Evolutionary conservation across 75 land plant species (phyloP), one percentile per base, ranked within the genome.

Genomic region (Pinus albicaulis): DNA sequence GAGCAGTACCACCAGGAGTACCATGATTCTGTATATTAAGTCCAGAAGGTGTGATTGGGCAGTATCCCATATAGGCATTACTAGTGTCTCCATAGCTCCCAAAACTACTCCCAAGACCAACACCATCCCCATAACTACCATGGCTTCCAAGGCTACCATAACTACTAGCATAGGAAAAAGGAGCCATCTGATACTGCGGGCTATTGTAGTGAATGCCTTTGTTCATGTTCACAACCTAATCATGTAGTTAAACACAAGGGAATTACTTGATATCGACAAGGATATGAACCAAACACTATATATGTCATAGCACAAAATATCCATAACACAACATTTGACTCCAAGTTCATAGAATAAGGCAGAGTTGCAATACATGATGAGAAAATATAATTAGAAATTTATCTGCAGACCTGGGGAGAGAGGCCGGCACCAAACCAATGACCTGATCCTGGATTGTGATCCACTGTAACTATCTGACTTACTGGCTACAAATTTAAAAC

Each of bases 341-440:
- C 7, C 7, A 44, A 44, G 7, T 5, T 7, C 6, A 48, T 10
- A 10, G 53, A 10, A 44, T 59, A 59, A 20, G 64, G 64, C 24
- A 76, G 13, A 60, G 26, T 4, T 57, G 44, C 3, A 22, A 34
- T 58, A 36, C 48, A 77, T 56, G 64, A 55, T 13, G 23, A 56
- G 71, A 73, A 48, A 48, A 48, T 10, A 48, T 34, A 20, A 16
- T 16, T 64, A 64, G 36, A 64, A 64, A 16, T 17, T 64, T 31
- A 31, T 28, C 31, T 68, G 41, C 38, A 20, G 20, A 89, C 92
- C 87, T 89, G 93, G 70, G 98, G 98, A 72, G 98, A 95, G 60
- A 95, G 89, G 57, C 97, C 98, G 72, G 92, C 94, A 77, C 81
- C 90, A 82, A 88, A 85, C 97, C 97, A 95, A 76, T 94, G 97